These are phyloP conservation scores for Metarhizium robertsii DNA, from an alignment of 2,329 filamentous ascomycete species.

Conservation along the genomic window DNA sequence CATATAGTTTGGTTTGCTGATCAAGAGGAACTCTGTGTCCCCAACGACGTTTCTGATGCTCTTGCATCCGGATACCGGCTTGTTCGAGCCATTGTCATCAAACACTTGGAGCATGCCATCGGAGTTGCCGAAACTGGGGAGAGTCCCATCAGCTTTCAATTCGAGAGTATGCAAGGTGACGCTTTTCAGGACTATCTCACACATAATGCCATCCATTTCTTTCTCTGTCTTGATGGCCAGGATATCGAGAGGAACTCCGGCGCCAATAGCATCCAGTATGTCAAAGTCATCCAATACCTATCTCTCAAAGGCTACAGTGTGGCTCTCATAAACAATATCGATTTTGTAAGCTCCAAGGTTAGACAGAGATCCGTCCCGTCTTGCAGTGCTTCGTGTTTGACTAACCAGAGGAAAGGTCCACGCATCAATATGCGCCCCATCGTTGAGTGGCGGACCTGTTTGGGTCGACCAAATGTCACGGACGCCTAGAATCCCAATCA, in stretches of 20 bases:
- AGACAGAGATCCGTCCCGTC: background rate
- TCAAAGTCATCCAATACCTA: constrained; percentile 38
- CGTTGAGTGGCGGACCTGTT: background rate
- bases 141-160: constrained; percentile 19
- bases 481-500: background rate
- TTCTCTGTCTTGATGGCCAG: constrained; percentile 59
- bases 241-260: constrained; percentile 23
- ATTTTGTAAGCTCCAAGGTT: constrained; percentile 56
- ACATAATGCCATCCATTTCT: constrained; percentile 49
- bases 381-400: background rate
- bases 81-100: constrained; percentile 52
- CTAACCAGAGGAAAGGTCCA: background rate
- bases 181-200: constrained; percentile 48
- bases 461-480: background rate
- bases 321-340: constrained; percentile 53
- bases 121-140: constrained; percentile 14
- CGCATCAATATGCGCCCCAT: background rate
- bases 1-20: constrained; percentile 60
- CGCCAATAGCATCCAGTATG: background rate
- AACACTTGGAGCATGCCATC: constrained; percentile 40
- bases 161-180: constrained; percentile 34
- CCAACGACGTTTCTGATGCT: constrained; percentile 17
- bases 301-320: constrained; percentile 48
- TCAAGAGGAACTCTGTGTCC: constrained; percentile 46
- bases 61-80: constrained; percentile 27